Base-by-base conservation (phyloP, 1,284 basidiomycete genomes). In the Rhodotorula glutinis region DNA sequence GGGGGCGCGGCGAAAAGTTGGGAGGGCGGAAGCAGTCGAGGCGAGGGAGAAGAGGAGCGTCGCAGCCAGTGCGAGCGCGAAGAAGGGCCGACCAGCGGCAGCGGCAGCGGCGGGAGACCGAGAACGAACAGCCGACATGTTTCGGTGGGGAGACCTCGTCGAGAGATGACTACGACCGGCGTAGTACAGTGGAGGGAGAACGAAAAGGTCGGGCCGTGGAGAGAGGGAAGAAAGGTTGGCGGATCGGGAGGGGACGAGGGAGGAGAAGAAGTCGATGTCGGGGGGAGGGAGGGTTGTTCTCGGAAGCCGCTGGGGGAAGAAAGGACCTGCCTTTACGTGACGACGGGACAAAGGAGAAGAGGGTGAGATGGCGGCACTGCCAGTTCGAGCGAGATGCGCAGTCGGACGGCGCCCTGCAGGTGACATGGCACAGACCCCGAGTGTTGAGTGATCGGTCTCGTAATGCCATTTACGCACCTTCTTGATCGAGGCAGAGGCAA, bases 1-100 rank as follows among this genome's bases (percentile, higher is more conserved):
- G 3, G 58, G 46, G 4, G 25, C 49, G 14, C 4, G 41, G 33
- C 62, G 57, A 19, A 38, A 5, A 8, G 69, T 63, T 11, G 69
- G 69, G 23, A 67, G 63, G 29, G 69, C 66, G 17, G 63, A 16
- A 21, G 66, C 19, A 38, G 60, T 29, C 25, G 59, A 51, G 33
- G 44, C 58, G 63, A 71, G 46, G 40, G 61, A 25, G 30, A 66
- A 14, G 59, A 68, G 51, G 57, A 59, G 57, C 40, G 19, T 41
- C 38, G 57, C 49, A 60, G 29, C 49, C 40, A 38, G 57, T 49
- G 57, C 38, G 55, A 60, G 43, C n/a, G 40, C 25, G 29, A 41
- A 16, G 46, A 56, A 46, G 33, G 33, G 38, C 16, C 23, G 44
- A 21, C 44, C 23, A 17, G 46, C n/a, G 46, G 23, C 46, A 47